Conservation (phyloP, 1,284 basidiomycete species). For the Crepidotus sp. region DNA sequence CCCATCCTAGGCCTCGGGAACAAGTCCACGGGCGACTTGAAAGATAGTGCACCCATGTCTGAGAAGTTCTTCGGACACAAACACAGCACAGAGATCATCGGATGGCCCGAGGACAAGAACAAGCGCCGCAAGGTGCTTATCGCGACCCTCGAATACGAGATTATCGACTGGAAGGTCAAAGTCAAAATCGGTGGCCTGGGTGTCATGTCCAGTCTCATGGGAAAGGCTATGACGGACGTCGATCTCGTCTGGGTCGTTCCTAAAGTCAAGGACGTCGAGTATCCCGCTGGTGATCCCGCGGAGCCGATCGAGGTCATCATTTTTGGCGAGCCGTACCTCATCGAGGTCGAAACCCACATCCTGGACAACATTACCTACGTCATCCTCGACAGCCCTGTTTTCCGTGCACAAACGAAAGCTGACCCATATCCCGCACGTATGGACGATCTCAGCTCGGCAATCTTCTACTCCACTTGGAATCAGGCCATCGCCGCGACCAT, state of each 20-base stretch:
- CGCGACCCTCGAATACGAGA: conserved; percentile 88
- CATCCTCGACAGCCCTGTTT: conserved; percentile 87
- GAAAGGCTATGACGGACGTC: conserved; percentile 93
- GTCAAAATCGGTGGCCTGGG: conserved; percentile 95
- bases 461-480: conserved; percentile 97
- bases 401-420: conserved; percentile 89
- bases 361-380: conserved; percentile 92
- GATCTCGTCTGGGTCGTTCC: conserved; percentile 89
- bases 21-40: conserved; percentile 58
- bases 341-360: conserved; percentile 87
- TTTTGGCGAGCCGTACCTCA: conserved; percentile 89
- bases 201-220: conserved; percentile 95
- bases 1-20: conserved; percentile 65
- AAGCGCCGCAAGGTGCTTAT: conserved; percentile 87
- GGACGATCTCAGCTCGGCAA: conserved; percentile 91
- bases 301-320: conserved; percentile 93
- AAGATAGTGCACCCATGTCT: conserved; percentile 42
- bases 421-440: conserved; percentile 93
- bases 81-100: conserved; percentile 60
- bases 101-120: conserved; percentile 86
- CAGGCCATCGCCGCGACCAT: conserved; percentile 89
- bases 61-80: conserved; percentile 64
- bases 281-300: conserved; percentile 80
- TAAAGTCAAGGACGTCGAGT: conserved; percentile 89
- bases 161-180: conserved; percentile 93